These are phyloP conservation scores for Nothopassalora personata DNA, from an alignment of 2,329 filamentous ascomycete species.

Conservation along the genomic window DNA sequence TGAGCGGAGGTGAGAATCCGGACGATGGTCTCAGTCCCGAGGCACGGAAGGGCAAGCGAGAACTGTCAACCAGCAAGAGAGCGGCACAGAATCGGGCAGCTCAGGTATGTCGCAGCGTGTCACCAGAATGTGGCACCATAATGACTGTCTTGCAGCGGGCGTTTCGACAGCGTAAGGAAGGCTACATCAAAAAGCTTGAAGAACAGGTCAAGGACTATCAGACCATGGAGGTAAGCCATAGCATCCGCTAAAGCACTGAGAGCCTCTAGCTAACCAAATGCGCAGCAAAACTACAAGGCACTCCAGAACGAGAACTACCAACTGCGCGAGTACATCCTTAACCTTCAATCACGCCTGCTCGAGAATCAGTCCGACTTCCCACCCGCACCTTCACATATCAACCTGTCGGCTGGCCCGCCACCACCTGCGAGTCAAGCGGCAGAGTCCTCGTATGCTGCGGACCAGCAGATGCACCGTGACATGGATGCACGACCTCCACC, in stretches of 20 bases:
- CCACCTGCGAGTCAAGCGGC: conserved; percentile 29
- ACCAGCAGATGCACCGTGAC: conserved; percentile 22
- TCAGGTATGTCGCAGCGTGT: conserved; percentile 60
- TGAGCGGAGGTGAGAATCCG: conserved; percentile 42
- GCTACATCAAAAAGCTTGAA: conserved; percentile 96
- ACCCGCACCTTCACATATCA: conserved; percentile 73
- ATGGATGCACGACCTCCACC: conserved; percentile 19
- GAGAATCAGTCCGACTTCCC: conserved; percentile 81
- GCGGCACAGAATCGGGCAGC: conserved; percentile 95
- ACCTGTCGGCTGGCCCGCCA: conserved; percentile 46
- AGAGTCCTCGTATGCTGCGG: conserved; percentile 18
- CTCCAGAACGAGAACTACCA: conserved; percentile 85
- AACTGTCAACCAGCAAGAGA: conserved; percentile 90
- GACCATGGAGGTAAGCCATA: conserved; percentile 53
- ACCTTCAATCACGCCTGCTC: conserved; percentile 77
- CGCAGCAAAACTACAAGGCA: conserved; percentile 57
- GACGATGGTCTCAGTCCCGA: conserved; percentile 41
- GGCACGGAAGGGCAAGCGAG: conserved; percentile 75
- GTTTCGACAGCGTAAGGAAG: conserved; percentile 95
- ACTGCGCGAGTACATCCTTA: conserved; percentile 86
- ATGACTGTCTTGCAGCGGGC: conserved; percentile 61
- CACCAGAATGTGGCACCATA: background rate
- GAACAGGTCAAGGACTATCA: conserved; percentile 81
- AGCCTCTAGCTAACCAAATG: background rate
- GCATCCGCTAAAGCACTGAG: too few relatives aligned